A percentile compares a stretch with the other conserved stretches of the same genome.
Conservation (phyloP, 2,329 filamentous ascomycete species). For the Xylaria sp. region DNA sequence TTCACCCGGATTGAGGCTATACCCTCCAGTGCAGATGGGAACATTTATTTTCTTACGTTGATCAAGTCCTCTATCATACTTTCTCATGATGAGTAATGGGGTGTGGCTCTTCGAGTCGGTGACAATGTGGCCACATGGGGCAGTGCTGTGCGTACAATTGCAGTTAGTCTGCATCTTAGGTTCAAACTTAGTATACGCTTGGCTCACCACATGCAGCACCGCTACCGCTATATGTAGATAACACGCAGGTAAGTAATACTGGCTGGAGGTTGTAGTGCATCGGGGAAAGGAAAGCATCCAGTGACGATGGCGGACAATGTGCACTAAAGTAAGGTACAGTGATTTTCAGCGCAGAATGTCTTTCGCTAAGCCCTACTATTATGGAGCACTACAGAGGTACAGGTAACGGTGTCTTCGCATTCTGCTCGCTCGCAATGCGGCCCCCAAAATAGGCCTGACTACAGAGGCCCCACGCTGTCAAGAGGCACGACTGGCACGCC, state of each 20-base stretch:
- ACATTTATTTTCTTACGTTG: constrained; percentile 24
- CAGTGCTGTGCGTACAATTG: constrained; percentile 14
- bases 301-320: background rate
- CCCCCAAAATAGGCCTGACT: constrained; percentile 44
- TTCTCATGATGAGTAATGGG: constrained; percentile 26
- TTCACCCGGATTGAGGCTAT: constrained; percentile 19
- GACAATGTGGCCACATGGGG: constrained; percentile 8
- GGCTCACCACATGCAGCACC: background rate
- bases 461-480: constrained; percentile 32
- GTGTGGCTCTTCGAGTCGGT: background rate
- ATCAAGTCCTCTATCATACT: constrained; percentile 15
- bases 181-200: constrained; percentile 14
- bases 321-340: constrained; percentile 37
- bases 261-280: background rate
- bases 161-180: background rate
- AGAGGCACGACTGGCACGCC: constrained; percentile 22
- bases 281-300: background rate
- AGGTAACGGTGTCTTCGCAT: background rate
- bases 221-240: background rate
- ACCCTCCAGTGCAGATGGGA: constrained; percentile 11
- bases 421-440: background rate
- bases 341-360: constrained; percentile 28
- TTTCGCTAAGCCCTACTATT: constrained; percentile 38
- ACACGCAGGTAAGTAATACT: no score
- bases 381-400: constrained; percentile 24